phyloP scores from a whole-genome alignment of 2,329 filamentous ascomycete genomes.

The Fusarium longipes region DNA sequence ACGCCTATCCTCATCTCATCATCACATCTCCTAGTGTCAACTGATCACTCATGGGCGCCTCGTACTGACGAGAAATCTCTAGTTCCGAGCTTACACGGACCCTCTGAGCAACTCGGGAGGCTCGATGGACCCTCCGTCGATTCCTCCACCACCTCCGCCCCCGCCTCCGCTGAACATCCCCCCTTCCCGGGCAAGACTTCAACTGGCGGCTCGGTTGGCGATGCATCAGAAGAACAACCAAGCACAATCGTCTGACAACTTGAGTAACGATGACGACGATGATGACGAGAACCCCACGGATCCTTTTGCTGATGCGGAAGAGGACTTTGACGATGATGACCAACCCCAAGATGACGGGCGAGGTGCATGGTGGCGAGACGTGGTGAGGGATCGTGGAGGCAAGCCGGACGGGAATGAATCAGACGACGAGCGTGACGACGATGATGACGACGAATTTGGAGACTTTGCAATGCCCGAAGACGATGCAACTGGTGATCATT shows the following conservation, averaged over 20 bases:
- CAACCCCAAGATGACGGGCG: slow-evolving; percentile 51
- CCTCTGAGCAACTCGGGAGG: slow-evolving; percentile 60
- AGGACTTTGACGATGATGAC: slow-evolving; percentile 63
- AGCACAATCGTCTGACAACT: slow-evolving; percentile 59
- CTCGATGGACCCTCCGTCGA: slow-evolving; percentile 67
- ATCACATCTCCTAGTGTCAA: slow-evolving; percentile 43
- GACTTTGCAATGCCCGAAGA: slow-evolving; percentile 75
- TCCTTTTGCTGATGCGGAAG: slow-evolving; percentile 64
- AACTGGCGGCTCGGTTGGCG: slow-evolving; percentile 88
- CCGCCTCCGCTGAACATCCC: slow-evolving; percentile 85
- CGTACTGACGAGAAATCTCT: slow-evolving; percentile 40
- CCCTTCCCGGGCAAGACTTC: slow-evolving; percentile 85
- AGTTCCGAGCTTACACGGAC: slow-evolving; percentile 71
- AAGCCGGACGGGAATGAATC: slow-evolving; percentile 60
- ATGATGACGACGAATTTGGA: slow-evolving; percentile 74
- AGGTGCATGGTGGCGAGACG: slow-evolving; percentile 63
- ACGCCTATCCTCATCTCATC: slow-evolving; percentile 37
- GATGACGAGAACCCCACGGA: slow-evolving; percentile 54
- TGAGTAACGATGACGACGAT: slow-evolving; percentile 53
- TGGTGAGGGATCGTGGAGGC: slow-evolving; percentile 53
- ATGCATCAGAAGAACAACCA: slow-evolving; percentile 75
- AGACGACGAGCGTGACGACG: slow-evolving; percentile 63
- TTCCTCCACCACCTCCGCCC: slow-evolving; percentile 71
- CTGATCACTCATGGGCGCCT: slow-evolving; percentile 31
- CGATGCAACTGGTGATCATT: slow-evolving; percentile 49